Conservation (phyloP, 805 yeast species). For the Deakozyma indianensis region DNA sequence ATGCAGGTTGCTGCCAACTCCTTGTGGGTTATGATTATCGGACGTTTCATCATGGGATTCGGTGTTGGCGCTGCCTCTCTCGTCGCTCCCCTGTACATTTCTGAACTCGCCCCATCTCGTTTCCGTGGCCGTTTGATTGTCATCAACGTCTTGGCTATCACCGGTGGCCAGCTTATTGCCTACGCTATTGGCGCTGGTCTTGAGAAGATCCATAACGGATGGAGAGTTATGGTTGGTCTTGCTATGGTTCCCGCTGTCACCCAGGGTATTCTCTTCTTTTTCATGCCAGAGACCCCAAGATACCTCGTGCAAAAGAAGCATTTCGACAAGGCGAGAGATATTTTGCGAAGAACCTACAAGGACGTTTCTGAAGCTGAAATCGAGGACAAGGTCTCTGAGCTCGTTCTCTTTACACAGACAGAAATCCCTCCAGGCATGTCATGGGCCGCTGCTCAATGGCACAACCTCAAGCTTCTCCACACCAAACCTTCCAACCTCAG, state of each 20-base stretch:
- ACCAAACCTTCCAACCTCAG: conserved; percentile 49
- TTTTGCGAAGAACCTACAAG: conserved; percentile 47
- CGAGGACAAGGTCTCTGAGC: conserved; percentile 52
- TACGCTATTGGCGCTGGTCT: conserved; percentile 70
- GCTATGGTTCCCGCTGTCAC: conserved; percentile 75
- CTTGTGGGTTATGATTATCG: conserved; percentile 85
- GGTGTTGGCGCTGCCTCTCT: conserved; percentile 94
- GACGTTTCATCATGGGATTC: conserved; percentile 86
- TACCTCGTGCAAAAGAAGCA: conserved; percentile 62
- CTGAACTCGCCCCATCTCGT: conserved; percentile 84
- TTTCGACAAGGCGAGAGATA: conserved; percentile 49
- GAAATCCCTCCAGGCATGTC: conserved; percentile 9
- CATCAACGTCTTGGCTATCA: conserved; percentile 74
- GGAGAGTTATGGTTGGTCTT: conserved; percentile 87
- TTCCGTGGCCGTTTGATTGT: conserved; percentile 87
- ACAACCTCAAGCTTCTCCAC: conserved; percentile 20
- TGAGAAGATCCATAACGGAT: conserved; percentile 46
- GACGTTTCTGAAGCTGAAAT: conserved; percentile 52
- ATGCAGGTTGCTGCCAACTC: conserved; percentile 70
- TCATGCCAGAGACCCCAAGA: conserved; percentile 94
- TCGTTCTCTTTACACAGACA: conserved; percentile 21
- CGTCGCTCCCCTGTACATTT: conserved; percentile 84
- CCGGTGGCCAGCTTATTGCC: conserved; percentile 91
- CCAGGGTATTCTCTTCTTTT: conserved; percentile 64
- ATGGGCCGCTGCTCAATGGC: conserved; percentile 8